Percentiles rank a stretch among this genome's conserved stretches.
Conservation (phyloP, 192 early-diverging fungal genomes). For the Umbelopsis sp. region DNA sequence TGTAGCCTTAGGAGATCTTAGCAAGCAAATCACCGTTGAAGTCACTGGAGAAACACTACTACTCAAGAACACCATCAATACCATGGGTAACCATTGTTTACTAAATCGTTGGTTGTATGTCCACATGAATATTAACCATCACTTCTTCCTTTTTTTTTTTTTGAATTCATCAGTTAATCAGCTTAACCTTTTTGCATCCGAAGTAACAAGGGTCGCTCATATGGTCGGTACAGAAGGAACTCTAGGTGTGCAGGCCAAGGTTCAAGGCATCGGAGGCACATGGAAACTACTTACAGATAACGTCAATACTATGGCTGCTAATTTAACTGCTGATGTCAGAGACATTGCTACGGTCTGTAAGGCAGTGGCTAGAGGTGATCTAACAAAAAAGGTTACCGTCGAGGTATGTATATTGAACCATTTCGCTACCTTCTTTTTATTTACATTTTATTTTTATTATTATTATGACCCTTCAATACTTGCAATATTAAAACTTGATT, state of each 20-base stretch:
- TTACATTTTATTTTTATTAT: slow-evolving; percentile 53
- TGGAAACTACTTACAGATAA: slow-evolving; percentile 64
- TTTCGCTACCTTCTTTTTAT: background rate
- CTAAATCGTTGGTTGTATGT: background rate
- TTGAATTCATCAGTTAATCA: slow-evolving; percentile 52
- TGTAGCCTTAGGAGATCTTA: slow-evolving; percentile 57
- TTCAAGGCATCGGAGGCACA: slow-evolving; percentile 50
- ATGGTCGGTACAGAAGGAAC: slow-evolving; percentile 60
- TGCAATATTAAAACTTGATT: background rate
- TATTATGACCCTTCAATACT: slow-evolving; percentile 46
- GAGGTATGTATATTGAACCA: slow-evolving; percentile 27
- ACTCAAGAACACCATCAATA: slow-evolving; percentile 59
- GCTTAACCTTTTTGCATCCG: slow-evolving; percentile 52
- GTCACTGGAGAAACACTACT: slow-evolving; percentile 60
- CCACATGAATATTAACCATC: background rate
- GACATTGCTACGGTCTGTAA: slow-evolving; percentile 61
- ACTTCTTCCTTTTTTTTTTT: slow-evolving; percentile 31
- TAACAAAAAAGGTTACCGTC: slow-evolving; percentile 60
- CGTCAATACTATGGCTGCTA: slow-evolving; percentile 62
- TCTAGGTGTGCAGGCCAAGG: slow-evolving; percentile 61
- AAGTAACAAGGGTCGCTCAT: slow-evolving; percentile 52
- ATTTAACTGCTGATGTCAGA: slow-evolving; percentile 59
- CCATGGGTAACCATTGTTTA: slow-evolving; percentile 39
- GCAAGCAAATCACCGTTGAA: slow-evolving; percentile 60
- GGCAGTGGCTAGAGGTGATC: slow-evolving; percentile 60